Evolutionary conservation across 495 filamentous ascomycete genomes (phyloP).

Genomic region (Daldinia childiae): DNA sequence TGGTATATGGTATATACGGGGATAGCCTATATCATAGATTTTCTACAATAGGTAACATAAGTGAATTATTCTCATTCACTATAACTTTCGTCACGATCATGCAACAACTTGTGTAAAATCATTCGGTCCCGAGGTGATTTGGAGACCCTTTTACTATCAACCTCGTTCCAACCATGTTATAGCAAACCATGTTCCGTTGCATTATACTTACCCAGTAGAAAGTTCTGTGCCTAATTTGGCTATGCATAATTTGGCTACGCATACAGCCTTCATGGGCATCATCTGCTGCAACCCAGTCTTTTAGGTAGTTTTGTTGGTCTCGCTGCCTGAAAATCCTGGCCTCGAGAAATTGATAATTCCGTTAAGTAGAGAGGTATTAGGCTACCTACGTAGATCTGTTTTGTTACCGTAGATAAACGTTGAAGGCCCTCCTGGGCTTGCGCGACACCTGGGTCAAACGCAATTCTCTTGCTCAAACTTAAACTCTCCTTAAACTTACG

Average conservation of each 20-base stretch:
- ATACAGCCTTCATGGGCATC: neutral
- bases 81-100: neutral
- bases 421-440: slow-evolving; percentile 68
- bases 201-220: neutral
- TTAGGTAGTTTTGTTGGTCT: neutral
- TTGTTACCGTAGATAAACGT: slow-evolving; percentile 50
- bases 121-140: neutral
- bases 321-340: neutral
- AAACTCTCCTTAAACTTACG: slow-evolving; percentile 70
- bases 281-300: neutral
- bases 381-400: slow-evolving; percentile 19
- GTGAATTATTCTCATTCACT: neutral
- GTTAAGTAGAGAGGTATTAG: neutral
- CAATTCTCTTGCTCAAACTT: slow-evolving; percentile 67
- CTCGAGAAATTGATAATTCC: neutral
- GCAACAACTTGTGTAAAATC: neutral
- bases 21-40: neutral
- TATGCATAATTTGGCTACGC: no score
- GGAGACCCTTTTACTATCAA: neutral
- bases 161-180: neutral
- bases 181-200: neutral
- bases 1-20: slow-evolving; percentile 7
- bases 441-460: slow-evolving; percentile 69
- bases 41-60: neutral
- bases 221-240: neutral